phyloP scores from a whole-genome alignment of 352 stramenopile species.

The Globisporangium yorkense region DNA sequence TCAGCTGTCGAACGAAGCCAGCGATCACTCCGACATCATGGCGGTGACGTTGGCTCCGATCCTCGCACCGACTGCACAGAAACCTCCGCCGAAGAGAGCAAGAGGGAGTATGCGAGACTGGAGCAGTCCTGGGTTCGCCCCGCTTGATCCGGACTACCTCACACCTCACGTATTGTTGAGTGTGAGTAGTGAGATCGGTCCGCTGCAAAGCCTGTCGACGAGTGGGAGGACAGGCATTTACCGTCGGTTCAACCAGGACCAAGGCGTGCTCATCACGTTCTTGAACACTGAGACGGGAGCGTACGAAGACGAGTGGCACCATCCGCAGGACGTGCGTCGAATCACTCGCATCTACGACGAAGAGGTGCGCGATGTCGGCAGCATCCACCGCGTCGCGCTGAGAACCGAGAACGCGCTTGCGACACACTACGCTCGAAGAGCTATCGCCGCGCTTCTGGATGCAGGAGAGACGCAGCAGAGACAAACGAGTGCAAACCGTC shows the following conservation, averaged over 20 bases:
- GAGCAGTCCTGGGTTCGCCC: constrained; percentile 39
- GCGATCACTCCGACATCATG: constrained; percentile 64
- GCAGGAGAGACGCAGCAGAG: background rate
- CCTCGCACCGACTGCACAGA: constrained; percentile 35
- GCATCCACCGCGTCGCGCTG: constrained; percentile 71
- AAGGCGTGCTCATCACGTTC: constrained; percentile 77
- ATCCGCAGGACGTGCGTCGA: constrained; percentile 63
- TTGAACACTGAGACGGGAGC: constrained; percentile 83
- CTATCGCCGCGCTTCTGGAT: constrained; percentile 32
- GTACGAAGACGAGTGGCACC: constrained; percentile 82
- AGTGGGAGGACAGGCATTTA: constrained; percentile 71
- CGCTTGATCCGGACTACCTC: constrained; percentile 70
- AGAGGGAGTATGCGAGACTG: constrained; percentile 12
- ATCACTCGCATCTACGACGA: constrained; percentile 83
- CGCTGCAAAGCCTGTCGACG: constrained; percentile 56
- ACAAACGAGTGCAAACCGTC: constrained; percentile 3
- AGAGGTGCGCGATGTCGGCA: constrained; percentile 47
- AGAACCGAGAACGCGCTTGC: constrained; percentile 77
- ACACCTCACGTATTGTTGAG: constrained; percentile 72
- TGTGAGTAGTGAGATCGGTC: constrained; percentile 61
- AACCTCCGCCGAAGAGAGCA: constrained; percentile 12
- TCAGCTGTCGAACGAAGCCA: constrained; percentile 8
- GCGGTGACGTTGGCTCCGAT: constrained; percentile 75
- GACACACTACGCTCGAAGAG: constrained; percentile 75
- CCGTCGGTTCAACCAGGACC: constrained; percentile 38